phyloP scores from a whole-genome alignment of 2,329 filamentous ascomycete species.

The Colletotrichum tofieldiae region DNA sequence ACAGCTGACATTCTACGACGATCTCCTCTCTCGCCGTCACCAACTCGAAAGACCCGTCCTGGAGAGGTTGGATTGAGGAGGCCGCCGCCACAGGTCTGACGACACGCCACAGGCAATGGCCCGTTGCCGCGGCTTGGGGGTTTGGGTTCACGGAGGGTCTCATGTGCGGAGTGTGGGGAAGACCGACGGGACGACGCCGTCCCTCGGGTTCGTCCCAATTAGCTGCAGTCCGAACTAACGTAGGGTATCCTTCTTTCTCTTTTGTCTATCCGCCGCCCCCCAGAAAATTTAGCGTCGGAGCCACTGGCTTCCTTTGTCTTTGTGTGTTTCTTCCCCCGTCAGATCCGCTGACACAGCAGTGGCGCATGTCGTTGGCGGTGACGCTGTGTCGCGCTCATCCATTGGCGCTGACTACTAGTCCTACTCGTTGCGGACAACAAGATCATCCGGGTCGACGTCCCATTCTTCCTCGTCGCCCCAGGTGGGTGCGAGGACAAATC shows the following conservation, averaged over 20 bases:
- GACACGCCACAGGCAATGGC: background rate
- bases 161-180: slow-evolving; percentile 40
- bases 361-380: background rate
- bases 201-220: slow-evolving; percentile 39
- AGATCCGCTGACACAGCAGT: background rate
- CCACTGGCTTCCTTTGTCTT: background rate
- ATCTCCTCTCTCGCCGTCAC: slow-evolving; percentile 11
- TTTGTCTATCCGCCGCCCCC: slow-evolving; percentile 23
- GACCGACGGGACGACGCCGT: slow-evolving; percentile 35
- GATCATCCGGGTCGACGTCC: slow-evolving; percentile 59
- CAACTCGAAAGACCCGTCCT: background rate
- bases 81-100: background rate
- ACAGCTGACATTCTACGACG: background rate
- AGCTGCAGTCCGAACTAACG: slow-evolving; percentile 26
- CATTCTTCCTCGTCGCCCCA: slow-evolving; percentile 73
- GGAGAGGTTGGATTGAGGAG: background rate
- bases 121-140: slow-evolving; percentile 11
- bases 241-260: slow-evolving; percentile 42
- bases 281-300: slow-evolving; percentile 14
- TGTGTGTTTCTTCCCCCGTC: background rate
- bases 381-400: background rate
- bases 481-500: slow-evolving; percentile 72
- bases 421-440: slow-evolving; percentile 19
- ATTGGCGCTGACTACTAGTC: background rate
- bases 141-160: slow-evolving; percentile 25